phyloP scores from a whole-genome alignment of 108 stramenopile genomes.

The Cyclotella choctawhatcheeana region DNA sequence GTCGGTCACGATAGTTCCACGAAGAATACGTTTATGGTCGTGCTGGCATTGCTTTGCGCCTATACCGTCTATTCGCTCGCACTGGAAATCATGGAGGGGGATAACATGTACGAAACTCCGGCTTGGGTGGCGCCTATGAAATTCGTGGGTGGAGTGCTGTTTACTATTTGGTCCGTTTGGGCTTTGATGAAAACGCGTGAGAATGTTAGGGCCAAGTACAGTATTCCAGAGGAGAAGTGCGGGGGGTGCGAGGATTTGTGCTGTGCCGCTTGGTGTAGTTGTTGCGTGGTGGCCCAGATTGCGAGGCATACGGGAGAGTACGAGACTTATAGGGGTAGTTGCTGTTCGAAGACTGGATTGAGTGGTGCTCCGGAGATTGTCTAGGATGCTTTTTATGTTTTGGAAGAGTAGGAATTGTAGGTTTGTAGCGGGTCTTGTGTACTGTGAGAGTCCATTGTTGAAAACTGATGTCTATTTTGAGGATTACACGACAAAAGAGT shows the following conservation, averaged over 20 bases:
- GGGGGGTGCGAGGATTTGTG: conserved; percentile 76
- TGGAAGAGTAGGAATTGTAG: too few species aligned
- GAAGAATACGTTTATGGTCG: conserved; percentile 70
- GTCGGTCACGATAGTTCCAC: conserved; percentile 52
- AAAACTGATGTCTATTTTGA: too few species aligned
- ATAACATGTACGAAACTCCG: conserved; percentile 48
- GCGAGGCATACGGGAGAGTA: conserved; percentile 88
- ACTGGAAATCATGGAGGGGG: conserved; percentile 52
- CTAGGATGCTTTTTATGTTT: conserved; percentile 14
- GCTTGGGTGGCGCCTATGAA: conserved; percentile 50
- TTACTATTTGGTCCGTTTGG: conserved; percentile 74
- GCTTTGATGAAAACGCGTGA: conserved; percentile 72
- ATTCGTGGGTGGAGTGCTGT: conserved; percentile 60
- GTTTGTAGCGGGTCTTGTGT: too few species aligned
- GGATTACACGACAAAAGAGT: too few species aligned
- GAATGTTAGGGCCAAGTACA: conserved; percentile 76
- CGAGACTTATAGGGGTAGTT: conserved; percentile 76
- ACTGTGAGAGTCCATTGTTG: too few species aligned
- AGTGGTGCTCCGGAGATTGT: conserved; percentile 61
- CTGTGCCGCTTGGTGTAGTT: conserved; percentile 72
- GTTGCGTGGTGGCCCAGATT: conserved; percentile 84
- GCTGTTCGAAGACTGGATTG: conserved; percentile 75
- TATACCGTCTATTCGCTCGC: conserved; percentile 65
- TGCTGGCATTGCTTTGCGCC: conserved; percentile 54
- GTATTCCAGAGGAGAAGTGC: conserved; percentile 76